These are phyloP conservation scores for Kuraishia borneana DNA, from an alignment of 805 yeast genomes.

Conservation along the genomic window DNA sequence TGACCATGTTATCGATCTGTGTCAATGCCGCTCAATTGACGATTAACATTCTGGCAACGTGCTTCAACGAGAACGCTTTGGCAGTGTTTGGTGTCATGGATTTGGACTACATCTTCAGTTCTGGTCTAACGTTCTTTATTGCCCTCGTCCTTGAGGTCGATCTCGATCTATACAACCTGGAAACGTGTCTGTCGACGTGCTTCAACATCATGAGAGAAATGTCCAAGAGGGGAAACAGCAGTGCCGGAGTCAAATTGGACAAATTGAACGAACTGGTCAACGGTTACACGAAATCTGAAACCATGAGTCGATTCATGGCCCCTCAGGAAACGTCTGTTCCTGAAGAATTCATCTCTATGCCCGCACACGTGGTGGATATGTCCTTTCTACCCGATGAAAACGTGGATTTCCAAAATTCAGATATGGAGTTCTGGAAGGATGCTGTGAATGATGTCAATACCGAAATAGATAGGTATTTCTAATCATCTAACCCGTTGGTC, in stretches of 20 bases:
- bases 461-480: slow-evolving; percentile 7
- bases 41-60: slow-evolving; percentile 7
- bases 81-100: slow-evolving; percentile 18
- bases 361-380: slow-evolving; percentile 3
- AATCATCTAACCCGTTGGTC: slow-evolving; percentile 31
- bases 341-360: not conserved
- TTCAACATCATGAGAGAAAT: slow-evolving; percentile 9
- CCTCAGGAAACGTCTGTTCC: not conserved
- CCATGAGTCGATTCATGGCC: not conserved
- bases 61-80: slow-evolving; percentile 10
- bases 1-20: slow-evolving; percentile 13
- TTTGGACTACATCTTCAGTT: slow-evolving; percentile 15
- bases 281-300: slow-evolving; percentile 5
- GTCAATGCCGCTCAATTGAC: slow-evolving; percentile 16
- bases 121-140: slow-evolving; percentile 15
- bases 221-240: slow-evolving; percentile 10
- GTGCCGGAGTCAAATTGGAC: slow-evolving; percentile 9
- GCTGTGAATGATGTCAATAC: slow-evolving; percentile 11
- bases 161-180: slow-evolving; percentile 8
- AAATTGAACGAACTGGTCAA: slow-evolving; percentile 9
- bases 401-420: slow-evolving; percentile 10
- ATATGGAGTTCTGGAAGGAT: slow-evolving; percentile 11
- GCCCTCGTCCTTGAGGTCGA: slow-evolving; percentile 12
- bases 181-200: slow-evolving; percentile 8
- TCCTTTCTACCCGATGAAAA: slow-evolving; percentile 7